Conservation (phyloP, 306 rosid species). For the Potentilla sterilis region DNA sequence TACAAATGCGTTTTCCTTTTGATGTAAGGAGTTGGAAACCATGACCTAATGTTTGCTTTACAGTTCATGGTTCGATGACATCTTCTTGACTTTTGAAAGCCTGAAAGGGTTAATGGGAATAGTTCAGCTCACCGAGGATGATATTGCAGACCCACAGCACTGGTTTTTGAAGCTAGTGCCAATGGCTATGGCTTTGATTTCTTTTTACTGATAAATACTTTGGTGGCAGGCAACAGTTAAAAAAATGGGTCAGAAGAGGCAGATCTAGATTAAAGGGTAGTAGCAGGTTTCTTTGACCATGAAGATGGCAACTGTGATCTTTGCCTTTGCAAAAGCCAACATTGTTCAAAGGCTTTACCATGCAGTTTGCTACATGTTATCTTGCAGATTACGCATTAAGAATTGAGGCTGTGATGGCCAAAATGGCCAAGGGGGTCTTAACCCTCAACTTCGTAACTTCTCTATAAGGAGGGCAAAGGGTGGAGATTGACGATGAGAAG, state of each 20-base stretch:
- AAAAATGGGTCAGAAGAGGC: not conserved
- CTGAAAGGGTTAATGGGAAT: not conserved
- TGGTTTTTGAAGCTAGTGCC: slow-evolving; percentile 3
- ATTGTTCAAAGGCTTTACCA: not conserved
- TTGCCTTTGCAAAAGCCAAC: not conserved
- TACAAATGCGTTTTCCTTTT: not conserved
- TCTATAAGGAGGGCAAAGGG: not conserved
- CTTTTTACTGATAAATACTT: not conserved
- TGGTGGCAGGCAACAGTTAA: not conserved
- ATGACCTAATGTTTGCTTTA: not conserved
- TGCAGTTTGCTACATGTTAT: not conserved
- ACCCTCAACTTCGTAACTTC: too few relatives aligned
- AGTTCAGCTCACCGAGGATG: not conserved
- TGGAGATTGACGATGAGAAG: too few relatives aligned
- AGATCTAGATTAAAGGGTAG: not conserved
- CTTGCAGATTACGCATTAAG: not conserved
- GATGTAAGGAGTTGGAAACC: not conserved
- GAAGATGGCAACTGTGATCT: not conserved
- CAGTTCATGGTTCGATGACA: not conserved
- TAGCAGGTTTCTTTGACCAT: slow-evolving; percentile 4
- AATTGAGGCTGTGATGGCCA: too few relatives aligned
- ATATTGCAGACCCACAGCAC: not conserved
- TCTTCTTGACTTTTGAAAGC: not conserved
- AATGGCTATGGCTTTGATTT: not conserved
- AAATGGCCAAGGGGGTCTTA: too few relatives aligned